Conservation (phyloP, 2,329 filamentous ascomycete genomes). For the Rugonectria rugulosa region DNA sequence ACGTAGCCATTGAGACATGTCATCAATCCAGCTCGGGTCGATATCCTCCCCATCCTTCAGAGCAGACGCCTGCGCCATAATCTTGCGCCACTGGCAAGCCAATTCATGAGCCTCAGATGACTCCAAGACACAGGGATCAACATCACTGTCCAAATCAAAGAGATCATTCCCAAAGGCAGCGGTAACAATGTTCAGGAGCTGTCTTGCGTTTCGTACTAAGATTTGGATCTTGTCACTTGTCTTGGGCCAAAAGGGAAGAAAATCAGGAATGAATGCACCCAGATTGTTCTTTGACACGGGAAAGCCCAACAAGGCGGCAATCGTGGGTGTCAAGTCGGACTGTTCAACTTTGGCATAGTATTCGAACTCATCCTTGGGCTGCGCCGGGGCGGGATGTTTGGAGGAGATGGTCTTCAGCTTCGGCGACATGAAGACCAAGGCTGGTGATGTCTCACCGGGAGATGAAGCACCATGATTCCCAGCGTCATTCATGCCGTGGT, state of each 20-base stretch:
- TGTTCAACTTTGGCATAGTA: conserved; percentile 91
- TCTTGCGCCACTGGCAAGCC: conserved; percentile 71
- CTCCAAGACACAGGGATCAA: conserved; percentile 48
- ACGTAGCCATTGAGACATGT: conserved; percentile 69
- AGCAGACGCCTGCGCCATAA: conserved; percentile 37
- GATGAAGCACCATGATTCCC: conserved; percentile 97
- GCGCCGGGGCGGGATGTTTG: conserved; percentile 58
- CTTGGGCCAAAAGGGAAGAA: conserved; percentile 76
- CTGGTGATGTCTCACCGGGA: conserved; percentile 91
- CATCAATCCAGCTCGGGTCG: conserved; percentile 50
- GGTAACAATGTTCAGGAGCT: conserved; percentile 79
- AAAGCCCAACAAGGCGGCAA: conserved; percentile 86
- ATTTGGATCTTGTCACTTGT: conserved; percentile 68
- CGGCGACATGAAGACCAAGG: conserved; percentile 88
- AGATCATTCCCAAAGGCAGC: conserved; percentile 69
- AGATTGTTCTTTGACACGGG: conserved; percentile 90
- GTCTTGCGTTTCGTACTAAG: conserved; percentile 78
- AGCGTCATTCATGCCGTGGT: conserved; percentile 99
- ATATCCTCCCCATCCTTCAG: conserved; percentile 37
- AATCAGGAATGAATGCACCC: conserved; percentile 81
- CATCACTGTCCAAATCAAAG: conserved; percentile 45
- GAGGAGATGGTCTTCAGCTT: conserved; percentile 70
- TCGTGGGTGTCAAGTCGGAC: conserved; percentile 89
- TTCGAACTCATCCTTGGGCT: conserved; percentile 73
- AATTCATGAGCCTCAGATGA: conserved; percentile 60